Conservation (phyloP, 306 rosid genomes). For the Cicer pinnatifidum region DNA sequence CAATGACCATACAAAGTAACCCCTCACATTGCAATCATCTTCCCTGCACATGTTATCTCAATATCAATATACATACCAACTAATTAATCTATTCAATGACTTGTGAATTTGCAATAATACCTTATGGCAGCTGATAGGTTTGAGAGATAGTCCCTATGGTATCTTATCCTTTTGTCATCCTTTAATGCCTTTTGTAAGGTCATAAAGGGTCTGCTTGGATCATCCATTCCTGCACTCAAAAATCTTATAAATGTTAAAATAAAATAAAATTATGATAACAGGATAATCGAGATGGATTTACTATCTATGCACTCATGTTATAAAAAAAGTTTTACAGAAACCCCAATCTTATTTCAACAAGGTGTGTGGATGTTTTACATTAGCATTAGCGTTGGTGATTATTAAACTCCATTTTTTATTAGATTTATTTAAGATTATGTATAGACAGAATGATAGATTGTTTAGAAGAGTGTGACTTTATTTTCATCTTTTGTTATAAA, state of each 20-base stretch:
- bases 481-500: too few relatives aligned
- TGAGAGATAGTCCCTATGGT: constrained; percentile 84
- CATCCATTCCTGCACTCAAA: constrained; percentile 81
- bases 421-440: too few relatives aligned
- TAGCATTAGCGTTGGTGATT: too few relatives aligned
- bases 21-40: constrained; percentile 74
- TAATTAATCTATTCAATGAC: constrained; percentile 14
- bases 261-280: background rate
- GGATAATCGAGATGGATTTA: background rate
- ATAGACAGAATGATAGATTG: too few relatives aligned
- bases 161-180: constrained; percentile 81
- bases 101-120: constrained; percentile 42
- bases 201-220: constrained; percentile 58
- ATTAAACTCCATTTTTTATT: too few relatives aligned
- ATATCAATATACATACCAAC: constrained; percentile 9
- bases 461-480: too few relatives aligned
- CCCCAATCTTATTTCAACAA: too few relatives aligned
- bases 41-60: constrained; percentile 58
- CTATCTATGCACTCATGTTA: background rate
- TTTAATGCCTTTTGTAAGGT: constrained; percentile 60
- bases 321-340: too few relatives aligned
- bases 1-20: constrained; percentile 93
- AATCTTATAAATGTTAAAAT: constrained; percentile 13
- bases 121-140: constrained; percentile 88
- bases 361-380: too few relatives aligned